Evolutionary conservation across 2,329 filamentous ascomycete genomes (phyloP), one percentile per base, ranked within the genome.

Genomic region (Claviceps purpurea): DNA sequence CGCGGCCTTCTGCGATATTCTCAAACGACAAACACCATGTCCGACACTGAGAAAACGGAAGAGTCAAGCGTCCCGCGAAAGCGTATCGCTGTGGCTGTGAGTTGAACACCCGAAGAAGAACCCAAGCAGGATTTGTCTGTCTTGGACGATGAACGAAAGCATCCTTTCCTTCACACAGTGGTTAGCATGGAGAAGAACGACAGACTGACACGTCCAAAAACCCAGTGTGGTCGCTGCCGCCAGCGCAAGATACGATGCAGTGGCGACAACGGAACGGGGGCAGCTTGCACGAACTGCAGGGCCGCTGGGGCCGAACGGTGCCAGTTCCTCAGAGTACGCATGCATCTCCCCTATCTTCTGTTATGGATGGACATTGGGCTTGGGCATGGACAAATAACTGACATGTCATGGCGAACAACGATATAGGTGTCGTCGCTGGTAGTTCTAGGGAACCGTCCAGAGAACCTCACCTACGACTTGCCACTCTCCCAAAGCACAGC

Each of bases 191-290:
- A 56, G 40, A 51, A 50, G 52, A 52, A 51, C 45, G 54, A 39
- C 6, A 16, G 37, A 48, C 43, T 52, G 49, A 46, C 41, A 26
- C 10, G 8, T 26, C 14, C 7, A n/a, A 24, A 24, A 45, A 45
- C 49, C 52, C 57, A 96, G 91, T 97, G 91, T 66, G 81, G 82
- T 39, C 82, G 91, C 58, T 97, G 91, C 68, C 82, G 91, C 55
- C 90, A 91, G 70, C 81, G 91, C 54, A 97, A 97, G 74, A 97
- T 97, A 61, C 85, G 88, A 59, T 97, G 91, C 71, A 95, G 87
- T 62, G 91, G 91, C 44, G 89, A 95, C 64, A 74, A 77, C 38
- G 86, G 85, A 37, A 80, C 84, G 61, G 85, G 85, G n/a, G 70
- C 73, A 41, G 82, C 84, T n/a, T 97, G 91, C 68, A 73, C 77